These are phyloP conservation scores for Sphagnum contortum DNA, from an alignment of 225 moss, liverwort and hornwort species.

Conservation along the genomic window DNA sequence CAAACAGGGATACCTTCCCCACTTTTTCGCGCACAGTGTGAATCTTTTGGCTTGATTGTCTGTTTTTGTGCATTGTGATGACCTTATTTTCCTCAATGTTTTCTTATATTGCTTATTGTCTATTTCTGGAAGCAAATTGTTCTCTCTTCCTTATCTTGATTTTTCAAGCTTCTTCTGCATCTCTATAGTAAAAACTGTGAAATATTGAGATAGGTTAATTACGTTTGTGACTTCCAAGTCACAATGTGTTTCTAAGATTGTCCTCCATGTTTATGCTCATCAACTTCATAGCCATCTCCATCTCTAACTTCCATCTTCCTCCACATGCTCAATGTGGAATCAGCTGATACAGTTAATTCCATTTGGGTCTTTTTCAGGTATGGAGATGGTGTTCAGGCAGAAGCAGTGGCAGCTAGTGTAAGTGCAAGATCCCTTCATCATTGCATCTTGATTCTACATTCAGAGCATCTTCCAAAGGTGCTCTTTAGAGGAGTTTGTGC, in stretches of 20 bases:
- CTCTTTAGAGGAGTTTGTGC: too few relatives aligned
- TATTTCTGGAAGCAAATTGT: not conserved
- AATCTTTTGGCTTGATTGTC: constrained; percentile 2
- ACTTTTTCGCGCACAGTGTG: constrained; percentile 87
- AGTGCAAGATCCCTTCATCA: constrained; percentile 7
- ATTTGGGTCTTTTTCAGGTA: constrained; percentile 37
- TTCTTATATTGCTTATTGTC: too few relatives aligned
- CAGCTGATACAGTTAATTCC: not conserved
- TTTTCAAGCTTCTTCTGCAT: not conserved
- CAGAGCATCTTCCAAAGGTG: too few relatives aligned
- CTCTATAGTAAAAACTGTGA: too few relatives aligned
- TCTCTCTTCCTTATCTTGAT: not conserved
- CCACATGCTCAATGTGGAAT: not conserved
- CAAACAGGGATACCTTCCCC: constrained; percentile 43
- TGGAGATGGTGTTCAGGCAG: constrained; percentile 65
- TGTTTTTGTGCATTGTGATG: too few relatives aligned
- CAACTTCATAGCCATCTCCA: too few relatives aligned
- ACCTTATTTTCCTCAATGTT: not conserved
- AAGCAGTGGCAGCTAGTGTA: constrained; percentile 76
- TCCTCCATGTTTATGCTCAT: too few relatives aligned
- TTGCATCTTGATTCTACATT: too few relatives aligned
- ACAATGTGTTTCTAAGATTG: too few relatives aligned
- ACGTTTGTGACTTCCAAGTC: too few relatives aligned
- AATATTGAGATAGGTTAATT: too few relatives aligned
- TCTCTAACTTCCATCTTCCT: too few relatives aligned